Evolutionary conservation across 2,329 filamentous ascomycete species (phyloP), one percentile per base, ranked within the genome.

Genomic region (Fusarium humuli): DNA sequence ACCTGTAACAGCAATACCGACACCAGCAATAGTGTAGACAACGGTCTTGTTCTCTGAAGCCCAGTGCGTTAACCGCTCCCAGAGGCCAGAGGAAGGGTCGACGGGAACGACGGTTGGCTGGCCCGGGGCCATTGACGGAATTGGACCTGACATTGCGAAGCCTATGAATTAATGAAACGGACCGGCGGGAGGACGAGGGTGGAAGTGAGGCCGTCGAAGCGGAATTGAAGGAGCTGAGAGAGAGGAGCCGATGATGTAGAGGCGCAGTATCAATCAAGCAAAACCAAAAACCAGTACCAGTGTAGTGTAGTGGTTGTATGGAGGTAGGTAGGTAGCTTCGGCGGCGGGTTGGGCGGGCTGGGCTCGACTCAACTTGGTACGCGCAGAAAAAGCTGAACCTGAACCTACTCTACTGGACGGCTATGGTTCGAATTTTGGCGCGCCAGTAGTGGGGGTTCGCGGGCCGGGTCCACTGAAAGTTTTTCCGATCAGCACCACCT

Each of bases 11-110:
- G 98, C 94, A 49, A 97, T 88, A 57, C 95, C 95, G 65, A 97
- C 92, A 77, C 96, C 96, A 59, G 95, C 96, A 82, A 98, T 93
- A 73, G 96, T 98, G 83, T 98, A 99, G 69, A 97, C 94, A 57
- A 95, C 88, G 49, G 93, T 92, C 85, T 98, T 98, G 84, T 99
- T 94, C 80, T 98, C 95, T 4, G 94, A 93, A 16, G 92, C 94
- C 95, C 96, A 99, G 78, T 86, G 91, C 72, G 94, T 92, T 82
- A 98, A 85, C 77, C 94, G 91, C 81, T 97, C 93, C 94, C 94
- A 97, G 59, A 96, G 83, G 48, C 92, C 91, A 64, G 91, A 88
- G 67, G 91, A 87, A 71, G 84, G 80, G 61, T 87, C 82, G 73
- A 88, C 80, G 44, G 84, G 82, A 56, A 88, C 78, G 61, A 82